Conservation (phyloP, 2,329 filamentous ascomycete species). For the Curvularia sp. region DNA sequence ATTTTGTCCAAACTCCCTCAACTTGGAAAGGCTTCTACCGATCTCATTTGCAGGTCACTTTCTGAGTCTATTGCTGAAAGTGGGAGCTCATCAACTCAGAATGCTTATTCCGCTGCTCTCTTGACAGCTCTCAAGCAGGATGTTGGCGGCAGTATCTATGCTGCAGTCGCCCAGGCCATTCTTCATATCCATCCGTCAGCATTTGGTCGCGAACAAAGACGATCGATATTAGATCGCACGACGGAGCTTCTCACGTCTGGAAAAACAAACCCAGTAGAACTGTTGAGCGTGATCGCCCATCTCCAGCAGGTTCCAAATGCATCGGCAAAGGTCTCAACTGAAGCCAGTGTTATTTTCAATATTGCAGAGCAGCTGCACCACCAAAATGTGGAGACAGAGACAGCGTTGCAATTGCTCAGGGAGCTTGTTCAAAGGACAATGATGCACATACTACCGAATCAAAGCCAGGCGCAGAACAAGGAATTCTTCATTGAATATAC, state of each 20-base stretch:
- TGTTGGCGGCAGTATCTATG: conserved; percentile 12
- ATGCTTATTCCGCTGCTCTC: conserved; percentile 31
- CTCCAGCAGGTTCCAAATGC: conserved; percentile 48
- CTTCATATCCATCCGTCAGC: conserved; percentile 34
- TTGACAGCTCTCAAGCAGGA: conserved; percentile 21
- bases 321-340: conserved; percentile 42
- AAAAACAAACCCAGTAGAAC: conserved; percentile 11
- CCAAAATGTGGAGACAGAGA: conserved; percentile 18
- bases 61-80: conserved; percentile 33
- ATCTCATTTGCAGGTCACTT: conserved; percentile 26
- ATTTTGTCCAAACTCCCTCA: conserved; percentile 29
- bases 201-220: conserved; percentile 42
- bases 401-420: conserved; percentile 33
- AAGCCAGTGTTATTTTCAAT: conserved; percentile 36
- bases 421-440: conserved; percentile 37
- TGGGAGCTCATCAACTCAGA: conserved; percentile 27
- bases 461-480: conserved; percentile 44
- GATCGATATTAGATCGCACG: conserved; percentile 41
- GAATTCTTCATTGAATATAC: conserved; percentile 39
- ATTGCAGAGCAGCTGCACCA: conserved; percentile 37
- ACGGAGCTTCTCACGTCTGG: conserved; percentile 24
- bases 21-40: conserved; percentile 13
- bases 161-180: conserved; percentile 27
- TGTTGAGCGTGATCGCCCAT: conserved; percentile 39
- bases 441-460: conserved; percentile 42